Percentiles rank a stretch among this genome's conserved stretches.
Conservation (phyloP, 2,329 filamentous ascomycete genomes). For the Aspergillus udagawae region DNA sequence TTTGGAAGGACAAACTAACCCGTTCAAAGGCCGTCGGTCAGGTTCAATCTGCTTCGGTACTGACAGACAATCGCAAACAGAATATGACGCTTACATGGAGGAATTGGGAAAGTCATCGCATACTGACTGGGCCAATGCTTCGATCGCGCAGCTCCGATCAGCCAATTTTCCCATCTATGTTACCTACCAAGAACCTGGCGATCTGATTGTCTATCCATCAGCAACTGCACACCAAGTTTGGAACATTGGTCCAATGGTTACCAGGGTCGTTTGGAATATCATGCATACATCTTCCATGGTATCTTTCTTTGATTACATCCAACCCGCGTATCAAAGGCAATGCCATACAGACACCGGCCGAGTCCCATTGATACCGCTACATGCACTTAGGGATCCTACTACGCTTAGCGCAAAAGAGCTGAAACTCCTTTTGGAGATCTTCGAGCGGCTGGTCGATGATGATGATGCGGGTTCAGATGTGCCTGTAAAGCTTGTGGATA, state of each 20-base stretch:
- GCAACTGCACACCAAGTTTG: slow-evolving; percentile 36
- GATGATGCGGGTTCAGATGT: slow-evolving; percentile 24
- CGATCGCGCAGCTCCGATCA: slow-evolving; percentile 24
- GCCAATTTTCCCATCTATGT: slow-evolving; percentile 35
- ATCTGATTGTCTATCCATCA: slow-evolving; percentile 35
- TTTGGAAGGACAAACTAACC: neutral
- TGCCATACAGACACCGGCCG: slow-evolving; percentile 31
- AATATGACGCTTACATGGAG: slow-evolving; percentile 33
- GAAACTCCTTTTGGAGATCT: slow-evolving; percentile 24
- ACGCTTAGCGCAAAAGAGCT: slow-evolving; percentile 16
- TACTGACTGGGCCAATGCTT: slow-evolving; percentile 33
- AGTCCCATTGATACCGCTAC: slow-evolving; percentile 26
- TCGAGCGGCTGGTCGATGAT: slow-evolving; percentile 30
- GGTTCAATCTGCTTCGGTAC: slow-evolving; percentile 33
- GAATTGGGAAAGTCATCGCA: slow-evolving; percentile 31
- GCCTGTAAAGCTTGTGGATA: slow-evolving; percentile 23
- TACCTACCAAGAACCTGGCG: slow-evolving; percentile 30
- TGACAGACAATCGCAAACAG: slow-evolving; percentile 29
- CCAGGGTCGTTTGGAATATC: slow-evolving; percentile 37
- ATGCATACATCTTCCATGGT: slow-evolving; percentile 32
- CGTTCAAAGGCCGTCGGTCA: slow-evolving; percentile 14
- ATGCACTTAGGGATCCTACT: slow-evolving; percentile 14
- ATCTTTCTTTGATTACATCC: slow-evolving; percentile 32
- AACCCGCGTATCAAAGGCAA: slow-evolving; percentile 32
- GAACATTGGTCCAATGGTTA: slow-evolving; percentile 32